phyloP scores from a whole-genome alignment of 495 filamentous ascomycete genomes.

The Chaetomium cochliodes region DNA sequence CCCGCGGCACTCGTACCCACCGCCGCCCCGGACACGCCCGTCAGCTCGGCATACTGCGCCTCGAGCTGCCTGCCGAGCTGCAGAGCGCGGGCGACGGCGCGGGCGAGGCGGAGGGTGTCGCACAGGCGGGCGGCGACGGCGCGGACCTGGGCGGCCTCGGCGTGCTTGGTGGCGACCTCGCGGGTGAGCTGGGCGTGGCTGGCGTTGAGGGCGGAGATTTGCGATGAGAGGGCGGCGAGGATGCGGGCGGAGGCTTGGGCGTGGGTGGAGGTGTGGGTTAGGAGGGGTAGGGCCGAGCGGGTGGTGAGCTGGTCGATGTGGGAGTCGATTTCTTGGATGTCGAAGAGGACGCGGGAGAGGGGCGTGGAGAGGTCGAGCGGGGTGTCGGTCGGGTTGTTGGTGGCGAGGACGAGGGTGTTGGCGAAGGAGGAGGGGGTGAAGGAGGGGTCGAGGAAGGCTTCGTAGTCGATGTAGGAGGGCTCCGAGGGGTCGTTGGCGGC shows the following conservation, averaged over 20 bases:
- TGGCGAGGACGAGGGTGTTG: slow-evolving; percentile 80
- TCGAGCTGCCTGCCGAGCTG: slow-evolving; percentile 84
- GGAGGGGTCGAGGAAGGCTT: slow-evolving; percentile 78
- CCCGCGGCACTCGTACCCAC: slow-evolving; percentile 26
- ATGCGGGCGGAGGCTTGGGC: slow-evolving; percentile 66
- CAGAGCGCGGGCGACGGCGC: slow-evolving; percentile 72
- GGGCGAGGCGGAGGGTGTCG: slow-evolving; percentile 71
- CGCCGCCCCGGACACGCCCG: slow-evolving; percentile 34
- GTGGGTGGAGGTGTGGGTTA: slow-evolving; percentile 72
- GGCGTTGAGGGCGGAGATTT: slow-evolving; percentile 74
- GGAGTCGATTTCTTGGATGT: slow-evolving; percentile 94
- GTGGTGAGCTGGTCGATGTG: slow-evolving; percentile 90
- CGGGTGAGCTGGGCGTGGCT: slow-evolving; percentile 79
- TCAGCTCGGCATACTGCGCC: slow-evolving; percentile 62
- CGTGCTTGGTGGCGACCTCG: slow-evolving; percentile 78
- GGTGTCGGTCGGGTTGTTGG: slow-evolving; percentile 88
- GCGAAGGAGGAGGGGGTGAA: slow-evolving; percentile 82
- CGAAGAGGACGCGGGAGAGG: slow-evolving; percentile 90
- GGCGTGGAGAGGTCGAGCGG: slow-evolving; percentile 92
- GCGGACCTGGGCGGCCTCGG: slow-evolving; percentile 74
- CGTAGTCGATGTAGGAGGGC: slow-evolving; percentile 94
- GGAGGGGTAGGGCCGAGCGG: slow-evolving; percentile 76
- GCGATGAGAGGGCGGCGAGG: slow-evolving; percentile 67
- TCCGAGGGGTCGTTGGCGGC: slow-evolving; percentile 42
- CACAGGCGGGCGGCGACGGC: slow-evolving; percentile 70